Base-by-base conservation (phyloP, 1,284 basidiomycete species). In the Wolfiporia cocos region DNA sequence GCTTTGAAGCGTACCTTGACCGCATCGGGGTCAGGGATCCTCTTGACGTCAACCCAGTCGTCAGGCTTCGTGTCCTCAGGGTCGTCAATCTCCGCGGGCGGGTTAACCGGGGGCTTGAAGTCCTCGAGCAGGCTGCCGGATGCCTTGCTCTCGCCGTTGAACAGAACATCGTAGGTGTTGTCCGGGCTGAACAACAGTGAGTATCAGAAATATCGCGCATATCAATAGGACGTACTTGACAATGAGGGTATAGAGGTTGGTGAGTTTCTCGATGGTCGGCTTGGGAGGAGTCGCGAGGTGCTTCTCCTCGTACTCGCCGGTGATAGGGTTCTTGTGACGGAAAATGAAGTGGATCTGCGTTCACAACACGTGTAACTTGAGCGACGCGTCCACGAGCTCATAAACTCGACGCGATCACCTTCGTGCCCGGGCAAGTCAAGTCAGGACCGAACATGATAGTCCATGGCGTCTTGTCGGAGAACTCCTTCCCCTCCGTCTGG, bases 381-480 rank as follows among this genome's bases (percentile, higher is more conserved):
- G n/a, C n/a, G n/a, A n/a, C n/a, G n/a, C n/a, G n/a, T n/a, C n/a
- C n/a, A n/a, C n/a, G n/a, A n/a, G n/a, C n/a, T n/a, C n/a, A n/a
- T n/a, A n/a, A n/a, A n/a, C n/a, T n/a, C n/a, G n/a, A n/a, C n/a
- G n/a, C n/a, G n/a, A n/a, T n/a, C 48, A 86, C 86, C 81, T 90
- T 91, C 51, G 82, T 87, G 34, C 87, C 86, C 17, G 86, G 86
- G 67, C 86, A 91, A 31, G 86, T 91, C 67, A 90, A 67, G 66
- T 92, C 88, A 54, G 83, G 91, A 59, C 92, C 92, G 60, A 94
- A 94, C 92, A 95, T 92, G 71, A 96, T 79, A 4, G 90, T 90
- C 88, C 93, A 98, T 43, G 94, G 92, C n/a, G 93, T 96, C 67
- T 90, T 89, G 70, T 96, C 92, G 39, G 87, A 89, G 68, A 96